These are phyloP conservation scores for Dentipellis sp. DNA, from an alignment of 768 basidiomycete species.

Conservation along the genomic window DNA sequence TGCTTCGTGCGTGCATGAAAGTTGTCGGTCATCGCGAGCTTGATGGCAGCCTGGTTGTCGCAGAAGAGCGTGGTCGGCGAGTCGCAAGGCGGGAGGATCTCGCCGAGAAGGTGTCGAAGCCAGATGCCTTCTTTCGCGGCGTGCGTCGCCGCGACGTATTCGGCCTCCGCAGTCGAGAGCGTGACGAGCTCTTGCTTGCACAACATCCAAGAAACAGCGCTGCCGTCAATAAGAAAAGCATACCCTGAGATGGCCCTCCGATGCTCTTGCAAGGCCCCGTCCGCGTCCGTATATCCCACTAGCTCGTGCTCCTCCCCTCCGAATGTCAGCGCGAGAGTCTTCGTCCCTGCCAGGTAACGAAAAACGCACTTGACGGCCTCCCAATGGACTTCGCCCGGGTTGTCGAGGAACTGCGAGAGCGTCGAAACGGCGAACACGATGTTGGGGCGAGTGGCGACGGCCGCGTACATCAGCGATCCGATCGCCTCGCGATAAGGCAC, in stretches of 20 bases:
- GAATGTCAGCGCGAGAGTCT: slow-evolving; percentile 14
- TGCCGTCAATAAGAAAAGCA: slow-evolving; percentile 23
- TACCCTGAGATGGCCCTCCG: slow-evolving; percentile 22
- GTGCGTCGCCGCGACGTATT: slow-evolving; percentile 31
- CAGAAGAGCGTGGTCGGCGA: not conserved
- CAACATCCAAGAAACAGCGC: slow-evolving; percentile 30
- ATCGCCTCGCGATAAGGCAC: slow-evolving; percentile 20
- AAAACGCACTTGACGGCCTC: slow-evolving; percentile 28
- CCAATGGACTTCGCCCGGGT: slow-evolving; percentile 28
- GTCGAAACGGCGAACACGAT: slow-evolving; percentile 27
- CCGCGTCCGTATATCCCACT: slow-evolving; percentile 18
- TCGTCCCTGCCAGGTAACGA: slow-evolving; percentile 29
- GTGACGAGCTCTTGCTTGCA: slow-evolving; percentile 30
- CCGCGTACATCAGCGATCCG: slow-evolving; percentile 26
- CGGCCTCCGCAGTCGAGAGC: slow-evolving; percentile 32
- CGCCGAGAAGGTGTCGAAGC: slow-evolving; percentile 17
- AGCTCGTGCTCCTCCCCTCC: slow-evolving; percentile 1
- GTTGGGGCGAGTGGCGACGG: slow-evolving; percentile 27
- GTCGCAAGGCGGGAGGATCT: slow-evolving; percentile 7
- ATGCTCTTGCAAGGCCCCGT: slow-evolving; percentile 18
- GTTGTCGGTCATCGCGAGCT: not conserved
- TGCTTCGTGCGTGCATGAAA: slow-evolving; percentile 2
- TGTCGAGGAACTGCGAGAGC: slow-evolving; percentile 24
- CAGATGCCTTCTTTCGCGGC: slow-evolving; percentile 28
- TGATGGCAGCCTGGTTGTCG: not conserved